These are phyloP conservation scores for Aspergillus pseudoviridinutans DNA, from an alignment of 2,329 filamentous ascomycete species.

Conservation along the genomic window DNA sequence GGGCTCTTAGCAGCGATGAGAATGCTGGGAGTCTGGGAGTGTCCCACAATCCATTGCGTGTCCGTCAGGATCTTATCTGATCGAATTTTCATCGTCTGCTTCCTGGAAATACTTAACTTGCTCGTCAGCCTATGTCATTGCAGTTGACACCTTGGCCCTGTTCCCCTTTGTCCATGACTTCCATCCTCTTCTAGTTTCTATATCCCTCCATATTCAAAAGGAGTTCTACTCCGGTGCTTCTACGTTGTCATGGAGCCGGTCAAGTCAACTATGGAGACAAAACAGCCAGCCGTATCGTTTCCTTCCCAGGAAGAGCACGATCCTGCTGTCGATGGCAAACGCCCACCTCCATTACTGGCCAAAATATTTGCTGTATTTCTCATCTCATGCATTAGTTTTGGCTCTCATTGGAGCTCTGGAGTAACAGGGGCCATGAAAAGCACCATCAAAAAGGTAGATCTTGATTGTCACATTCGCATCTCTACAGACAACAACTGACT, in stretches of 20 bases:
- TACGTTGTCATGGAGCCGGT: neutral
- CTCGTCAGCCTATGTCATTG: neutral
- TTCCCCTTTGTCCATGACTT: neutral
- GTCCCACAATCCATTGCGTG: neutral
- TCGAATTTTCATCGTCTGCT: neutral
- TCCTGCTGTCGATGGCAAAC: constrained; percentile 12
- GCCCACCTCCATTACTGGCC: constrained; percentile 24
- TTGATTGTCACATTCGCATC: neutral
- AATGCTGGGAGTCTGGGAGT: neutral
- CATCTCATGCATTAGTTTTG: constrained; percentile 52
- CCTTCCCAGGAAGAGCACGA: neutral
- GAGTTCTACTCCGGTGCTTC: neutral
- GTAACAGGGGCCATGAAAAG: constrained; percentile 60
- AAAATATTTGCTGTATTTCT: constrained; percentile 45
- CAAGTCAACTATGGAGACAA: neutral
- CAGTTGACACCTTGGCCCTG: neutral
- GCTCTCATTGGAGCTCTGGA: constrained; percentile 57
- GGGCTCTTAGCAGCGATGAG: neutral
- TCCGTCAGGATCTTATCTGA: neutral
- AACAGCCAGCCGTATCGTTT: neutral
- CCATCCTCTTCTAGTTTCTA: neutral
- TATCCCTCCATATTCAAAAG: neutral
- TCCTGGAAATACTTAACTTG: neutral
- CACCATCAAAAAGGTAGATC: constrained; percentile 53
- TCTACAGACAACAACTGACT: neutral